These are phyloP conservation scores for Candida tallmaniae DNA, from an alignment of 805 yeast species.

Conservation along the genomic window DNA sequence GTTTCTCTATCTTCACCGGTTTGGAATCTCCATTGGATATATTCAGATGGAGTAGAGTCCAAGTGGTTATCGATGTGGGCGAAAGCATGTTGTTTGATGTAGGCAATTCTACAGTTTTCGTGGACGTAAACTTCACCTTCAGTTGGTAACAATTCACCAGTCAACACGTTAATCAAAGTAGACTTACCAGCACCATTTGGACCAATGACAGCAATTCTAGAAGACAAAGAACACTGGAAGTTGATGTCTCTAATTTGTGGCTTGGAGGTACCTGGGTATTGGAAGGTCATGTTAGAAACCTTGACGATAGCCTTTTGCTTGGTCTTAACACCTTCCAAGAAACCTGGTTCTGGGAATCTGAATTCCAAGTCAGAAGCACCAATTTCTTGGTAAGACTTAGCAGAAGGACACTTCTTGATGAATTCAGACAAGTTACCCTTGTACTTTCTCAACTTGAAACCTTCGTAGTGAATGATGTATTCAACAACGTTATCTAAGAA, in stretches of 20 bases:
- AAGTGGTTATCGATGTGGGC: slow-evolving; percentile 98
- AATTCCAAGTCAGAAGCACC: slow-evolving; percentile 98
- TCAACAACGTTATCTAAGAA: slow-evolving; percentile 96
- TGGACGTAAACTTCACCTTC: slow-evolving; percentile 98
- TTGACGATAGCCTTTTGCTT: slow-evolving; percentile 99
- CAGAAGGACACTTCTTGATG: slow-evolving; percentile 98
- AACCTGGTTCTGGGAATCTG: slow-evolving; percentile 99
- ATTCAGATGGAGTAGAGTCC: slow-evolving; percentile 99
- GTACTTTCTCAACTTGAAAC: slow-evolving; percentile 99
- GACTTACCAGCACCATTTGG: slow-evolving; percentile 99
- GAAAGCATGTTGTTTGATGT: slow-evolving; percentile 99
- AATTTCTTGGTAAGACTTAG: slow-evolving; percentile 96
- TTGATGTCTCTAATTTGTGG: slow-evolving; percentile 89
- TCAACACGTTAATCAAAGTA: slow-evolving; percentile 95
- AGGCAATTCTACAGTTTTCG: slow-evolving; percentile 99
- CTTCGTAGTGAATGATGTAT: slow-evolving; percentile 99
- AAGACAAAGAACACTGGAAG: slow-evolving; percentile 98
- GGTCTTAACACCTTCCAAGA: slow-evolving; percentile 99
- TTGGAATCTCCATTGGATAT: slow-evolving; percentile 99
- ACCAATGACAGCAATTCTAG: slow-evolving; percentile 99
- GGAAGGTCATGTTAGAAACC: slow-evolving; percentile 96
- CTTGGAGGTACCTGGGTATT: slow-evolving; percentile 97
- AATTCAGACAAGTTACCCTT: slow-evolving; percentile 99
- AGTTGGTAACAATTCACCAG: slow-evolving; percentile 99
- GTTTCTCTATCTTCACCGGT: slow-evolving; percentile 99